A percentile compares a stretch with the other conserved stretches of the same genome.
phyloP scores from a whole-genome alignment of 768 basidiomycete genomes.

The Suillus americanus region DNA sequence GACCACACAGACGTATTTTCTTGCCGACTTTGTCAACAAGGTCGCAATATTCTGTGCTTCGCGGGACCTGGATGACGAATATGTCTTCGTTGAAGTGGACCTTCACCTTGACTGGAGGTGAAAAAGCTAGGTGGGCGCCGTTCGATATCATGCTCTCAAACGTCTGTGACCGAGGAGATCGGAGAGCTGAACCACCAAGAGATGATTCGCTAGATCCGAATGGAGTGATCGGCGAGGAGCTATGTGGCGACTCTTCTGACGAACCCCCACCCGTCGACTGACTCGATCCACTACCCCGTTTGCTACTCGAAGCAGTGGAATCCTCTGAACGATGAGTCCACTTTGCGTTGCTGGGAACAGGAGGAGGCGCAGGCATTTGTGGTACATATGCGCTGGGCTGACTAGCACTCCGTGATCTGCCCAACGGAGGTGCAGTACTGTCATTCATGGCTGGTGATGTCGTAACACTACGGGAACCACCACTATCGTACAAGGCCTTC shows the following conservation, averaged over 20 bases:
- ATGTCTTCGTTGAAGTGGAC: conserved; percentile 95
- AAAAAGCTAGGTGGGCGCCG: conserved; percentile 23
- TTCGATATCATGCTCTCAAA: conserved; percentile 42
- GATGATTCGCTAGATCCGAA: conserved; percentile 90
- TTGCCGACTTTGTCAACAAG: conserved; percentile 87
- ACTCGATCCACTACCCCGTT: conserved; percentile 84
- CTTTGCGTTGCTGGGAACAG: conserved; percentile 46
- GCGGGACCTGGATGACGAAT: conserved; percentile 89
- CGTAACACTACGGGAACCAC: conserved; percentile 33
- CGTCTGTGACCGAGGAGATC: conserved; percentile 53
- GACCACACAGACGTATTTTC: conserved; percentile 92
- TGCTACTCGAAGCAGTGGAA: conserved; percentile 43
- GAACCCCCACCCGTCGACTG: conserved; percentile 73
- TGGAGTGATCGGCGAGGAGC: conserved; percentile 84
- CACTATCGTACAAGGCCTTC: conserved; percentile 50
- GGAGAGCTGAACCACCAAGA: conserved; percentile 55
- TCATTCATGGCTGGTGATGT: conserved; percentile 30
- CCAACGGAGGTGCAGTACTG: conserved; percentile 31
- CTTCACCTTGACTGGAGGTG: conserved; percentile 79
- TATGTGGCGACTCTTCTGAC: conserved; percentile 83
- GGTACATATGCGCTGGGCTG: conserved; percentile 73
- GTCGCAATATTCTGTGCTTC: conserved; percentile 74
- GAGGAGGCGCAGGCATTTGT: conserved; percentile 47
- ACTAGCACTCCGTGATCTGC: conserved; percentile 75
- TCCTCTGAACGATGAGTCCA: conserved; percentile 50